A percentile compares a stretch with the other conserved stretches of the same genome.
These are phyloP conservation scores for Cladorrhinum sp. DNA, from an alignment of 2,329 filamentous ascomycete genomes.

Conservation along the genomic window DNA sequence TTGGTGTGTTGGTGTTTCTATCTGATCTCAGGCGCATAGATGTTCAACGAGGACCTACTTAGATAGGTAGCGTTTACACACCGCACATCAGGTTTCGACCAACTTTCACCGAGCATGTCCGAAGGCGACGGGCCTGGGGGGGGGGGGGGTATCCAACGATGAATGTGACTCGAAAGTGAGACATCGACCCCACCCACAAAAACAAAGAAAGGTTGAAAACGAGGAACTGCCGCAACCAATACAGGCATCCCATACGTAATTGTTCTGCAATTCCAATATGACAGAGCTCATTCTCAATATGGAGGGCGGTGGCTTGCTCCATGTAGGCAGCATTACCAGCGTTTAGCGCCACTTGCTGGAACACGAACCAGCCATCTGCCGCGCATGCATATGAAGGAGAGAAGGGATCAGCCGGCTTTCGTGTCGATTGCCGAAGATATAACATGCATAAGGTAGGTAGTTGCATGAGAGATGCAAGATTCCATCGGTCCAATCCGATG, in stretches of 20 bases:
- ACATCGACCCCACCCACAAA: constrained; percentile 33
- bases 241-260: not conserved
- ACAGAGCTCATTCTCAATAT: not conserved
- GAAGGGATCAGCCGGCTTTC: constrained; percentile 20
- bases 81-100: constrained; percentile 2
- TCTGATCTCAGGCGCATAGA: not conserved
- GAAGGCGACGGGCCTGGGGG: constrained; percentile 11
- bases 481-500: not conserved
- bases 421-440: constrained; percentile 14
- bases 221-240: not conserved
- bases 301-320: constrained; percentile 6
- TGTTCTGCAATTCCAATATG: not conserved
- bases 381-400: not conserved
- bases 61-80: not conserved
- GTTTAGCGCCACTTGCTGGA: constrained; percentile 10
- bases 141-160: constrained; percentile 20
- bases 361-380: constrained; percentile 13
- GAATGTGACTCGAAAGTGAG: constrained; percentile 35
- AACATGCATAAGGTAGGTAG: not conserved
- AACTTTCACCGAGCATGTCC: constrained; percentile 25
- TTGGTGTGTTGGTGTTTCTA: constrained; percentile 27
- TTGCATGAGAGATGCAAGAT: not conserved
- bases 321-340: constrained; percentile 14
- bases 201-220: not conserved
- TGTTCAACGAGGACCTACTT: not conserved